Percentiles rank a stretch among this genome's conserved stretches.
phyloP scores from a whole-genome alignment of 2,329 filamentous ascomycete species.

The Neofusicoccum laricinum region DNA sequence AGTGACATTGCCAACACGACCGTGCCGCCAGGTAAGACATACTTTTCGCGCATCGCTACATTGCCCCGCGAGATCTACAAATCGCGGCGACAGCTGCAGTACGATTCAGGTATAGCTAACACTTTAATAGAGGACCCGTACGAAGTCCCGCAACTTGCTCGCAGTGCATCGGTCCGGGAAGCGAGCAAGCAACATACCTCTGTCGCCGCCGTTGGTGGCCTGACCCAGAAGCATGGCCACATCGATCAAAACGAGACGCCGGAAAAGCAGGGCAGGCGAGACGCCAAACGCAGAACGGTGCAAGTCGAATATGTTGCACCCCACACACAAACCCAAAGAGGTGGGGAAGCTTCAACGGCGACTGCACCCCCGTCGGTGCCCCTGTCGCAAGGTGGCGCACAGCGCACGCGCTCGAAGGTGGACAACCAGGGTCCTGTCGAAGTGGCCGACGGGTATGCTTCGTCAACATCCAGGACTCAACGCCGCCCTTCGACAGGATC shows the following conservation, averaged over 20 bases:
- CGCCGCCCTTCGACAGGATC: conserved; percentile 22
- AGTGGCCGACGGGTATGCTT: conserved; percentile 37
- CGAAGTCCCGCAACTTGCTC: conserved; percentile 64
- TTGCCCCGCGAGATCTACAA: neutral
- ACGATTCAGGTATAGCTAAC: conserved; percentile 19
- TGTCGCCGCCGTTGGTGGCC: conserved; percentile 53
- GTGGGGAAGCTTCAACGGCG: conserved; percentile 46
- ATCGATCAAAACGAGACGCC: conserved; percentile 65
- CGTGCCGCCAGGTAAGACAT: conserved; percentile 54
- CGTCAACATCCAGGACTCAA: conserved; percentile 20
- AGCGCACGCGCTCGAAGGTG: conserved; percentile 54
- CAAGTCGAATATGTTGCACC: conserved; percentile 98
- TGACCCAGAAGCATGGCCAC: conserved; percentile 71
- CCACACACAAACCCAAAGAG: conserved; percentile 77
- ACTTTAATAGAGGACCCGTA: conserved; percentile 45
- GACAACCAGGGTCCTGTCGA: conserved; percentile 54
- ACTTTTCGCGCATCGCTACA: neutral
- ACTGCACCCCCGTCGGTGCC: neutral
- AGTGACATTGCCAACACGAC: conserved; percentile 81
- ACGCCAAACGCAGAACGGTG: conserved; percentile 89
- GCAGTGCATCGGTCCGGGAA: conserved; percentile 91
- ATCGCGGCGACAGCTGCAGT: neutral
- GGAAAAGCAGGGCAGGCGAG: conserved; percentile 66
- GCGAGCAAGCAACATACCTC: conserved; percentile 63
- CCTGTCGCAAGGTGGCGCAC: conserved; percentile 29